Base-by-base conservation (phyloP, 1,284 basidiomycete species). In the Ustilago vetiveriae region DNA sequence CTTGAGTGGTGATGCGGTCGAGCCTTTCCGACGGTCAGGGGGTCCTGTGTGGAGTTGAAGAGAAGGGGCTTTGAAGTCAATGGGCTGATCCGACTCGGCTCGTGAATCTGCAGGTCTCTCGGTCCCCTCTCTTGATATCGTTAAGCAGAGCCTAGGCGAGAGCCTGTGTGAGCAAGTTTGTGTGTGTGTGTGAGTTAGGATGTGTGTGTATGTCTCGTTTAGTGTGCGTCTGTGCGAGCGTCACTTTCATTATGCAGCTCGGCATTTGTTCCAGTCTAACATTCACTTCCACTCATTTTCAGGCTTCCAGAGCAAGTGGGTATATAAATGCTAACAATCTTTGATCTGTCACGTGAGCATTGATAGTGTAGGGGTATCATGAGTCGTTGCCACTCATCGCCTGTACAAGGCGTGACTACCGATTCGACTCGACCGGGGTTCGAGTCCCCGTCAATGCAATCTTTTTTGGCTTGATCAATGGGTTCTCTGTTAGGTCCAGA, bases 391-490 rank as follows among this genome's bases (percentile, higher is more conserved):
- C 57, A 66, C 53, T 62, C 65, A 57, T 60, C 57, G 41, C 44
- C 42, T 29, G 17, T 10, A 6, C 13, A 17, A 44, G 33, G 30
- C 32, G 46, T 57, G 51, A 47, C 36, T 51, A 45, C 49, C 43
- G 53, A 53, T 65, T 65, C 68, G 68, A 60, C 68, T 66, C 62
- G 67, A 70, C 67, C 67, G 67, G 67, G 67, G 67, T 70, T 70
- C 67, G 67, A 70, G 60, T 70, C 67, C 67, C 67, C 67, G 67
- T 70, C 67, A 70, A 70, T 70, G 67, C 67, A 70, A 40, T 52
- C 30, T 37, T 54, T 54, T 62, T 53, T 56, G 27, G 19, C 6
- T 41, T 36, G 26, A 13, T 27, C 16, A 33, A 21, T 39, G 6
- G 45, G 9, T 23, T 17, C n/a, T 35, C 7, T 22, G 21, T 26